Base-by-base conservation (phyloP, 106 monocot genomes). In the Dendrobium nobile region DNA sequence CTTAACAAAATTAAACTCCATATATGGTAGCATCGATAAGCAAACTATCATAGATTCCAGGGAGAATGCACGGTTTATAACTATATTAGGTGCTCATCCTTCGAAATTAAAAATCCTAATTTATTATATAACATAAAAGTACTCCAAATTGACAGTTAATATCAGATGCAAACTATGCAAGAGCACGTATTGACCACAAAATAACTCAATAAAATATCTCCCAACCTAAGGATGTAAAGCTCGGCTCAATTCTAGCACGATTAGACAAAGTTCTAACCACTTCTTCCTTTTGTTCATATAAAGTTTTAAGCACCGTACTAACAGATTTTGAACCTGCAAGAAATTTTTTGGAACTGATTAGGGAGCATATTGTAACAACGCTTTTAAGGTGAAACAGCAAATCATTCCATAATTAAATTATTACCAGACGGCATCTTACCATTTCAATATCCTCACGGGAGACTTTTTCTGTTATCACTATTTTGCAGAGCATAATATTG, bases 391-490 rank as follows among this genome's bases (percentile, higher is more conserved):
- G 4, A 70, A 59, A 78, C 58, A 61, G 16, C 11, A 28, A 19
- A 22, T 51, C 6, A 17, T 67, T 22, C 41, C 13, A 28, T 1
- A 70, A 43, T 44, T 27, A 9, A 59, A 13, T 54, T 17, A 81
- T 17, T 18, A 77, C 18, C 33, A 78, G 31, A 79, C 10, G n/a
- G 6, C 20, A 67, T 84, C 91, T 90, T 94, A 97, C 96, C 75
- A 97, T 89, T 84, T 97, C 96, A 87, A 97, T 97, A 77, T 97
- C 94, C 84, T 94, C 92, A 79, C 87, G 96, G 56, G 92, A 97
- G 68, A 97, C 92, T n/a, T 75, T 94, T 97, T 84, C 85, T 88
- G 78, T 86, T 95, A 67, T 95, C 91, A 87, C 41, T 87, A 79
- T 74, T 99, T 72, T 67, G 80, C 82, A 9, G 91, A n/a, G n/a